These are phyloP conservation scores for Sarocladium brachiariae DNA, from an alignment of 2,329 filamentous ascomycete species.

Conservation along the genomic window DNA sequence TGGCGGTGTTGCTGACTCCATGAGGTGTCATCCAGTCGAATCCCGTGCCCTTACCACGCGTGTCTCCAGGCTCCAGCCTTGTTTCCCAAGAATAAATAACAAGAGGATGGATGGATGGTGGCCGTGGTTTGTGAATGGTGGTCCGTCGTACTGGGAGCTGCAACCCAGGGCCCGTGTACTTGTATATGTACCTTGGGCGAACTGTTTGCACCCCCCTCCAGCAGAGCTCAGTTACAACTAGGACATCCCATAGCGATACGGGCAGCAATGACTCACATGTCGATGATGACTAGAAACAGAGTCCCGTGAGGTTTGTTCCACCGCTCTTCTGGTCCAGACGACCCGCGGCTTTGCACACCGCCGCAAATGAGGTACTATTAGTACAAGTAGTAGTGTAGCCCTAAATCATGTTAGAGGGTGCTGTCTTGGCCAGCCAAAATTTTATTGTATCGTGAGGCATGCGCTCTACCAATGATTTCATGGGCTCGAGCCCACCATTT, in stretches of 20 bases:
- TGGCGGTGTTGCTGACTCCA: neutral
- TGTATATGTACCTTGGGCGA: neutral
- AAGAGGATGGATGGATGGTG: too few relatives aligned
- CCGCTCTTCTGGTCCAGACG: neutral
- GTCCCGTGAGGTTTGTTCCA: neutral
- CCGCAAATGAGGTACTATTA: neutral
- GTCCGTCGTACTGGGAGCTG: neutral
- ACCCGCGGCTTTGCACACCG: neutral
- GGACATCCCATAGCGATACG: neutral
- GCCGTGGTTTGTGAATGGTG: neutral
- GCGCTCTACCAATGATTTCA: too few relatives aligned
- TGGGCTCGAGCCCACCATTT: constrained; percentile 6
- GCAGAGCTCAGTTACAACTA: neutral
- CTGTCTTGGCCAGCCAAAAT: neutral
- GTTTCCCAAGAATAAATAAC: neutral
- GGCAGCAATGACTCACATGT: constrained; percentile 4
- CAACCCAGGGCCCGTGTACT: neutral
- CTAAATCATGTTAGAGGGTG: too few relatives aligned
- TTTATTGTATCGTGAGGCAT: neutral
- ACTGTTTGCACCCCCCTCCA: neutral
- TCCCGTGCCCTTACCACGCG: neutral
- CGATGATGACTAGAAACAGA: neutral
- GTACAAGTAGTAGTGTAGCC: too few relatives aligned
- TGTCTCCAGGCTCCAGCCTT: neutral
- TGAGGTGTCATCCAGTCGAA: neutral